Percentiles rank a stretch among this genome's conserved stretches.
Evolutionary conservation across 129 eudicot genomes (phyloP).

Genomic region (Centrapalus pauciflorus): DNA sequence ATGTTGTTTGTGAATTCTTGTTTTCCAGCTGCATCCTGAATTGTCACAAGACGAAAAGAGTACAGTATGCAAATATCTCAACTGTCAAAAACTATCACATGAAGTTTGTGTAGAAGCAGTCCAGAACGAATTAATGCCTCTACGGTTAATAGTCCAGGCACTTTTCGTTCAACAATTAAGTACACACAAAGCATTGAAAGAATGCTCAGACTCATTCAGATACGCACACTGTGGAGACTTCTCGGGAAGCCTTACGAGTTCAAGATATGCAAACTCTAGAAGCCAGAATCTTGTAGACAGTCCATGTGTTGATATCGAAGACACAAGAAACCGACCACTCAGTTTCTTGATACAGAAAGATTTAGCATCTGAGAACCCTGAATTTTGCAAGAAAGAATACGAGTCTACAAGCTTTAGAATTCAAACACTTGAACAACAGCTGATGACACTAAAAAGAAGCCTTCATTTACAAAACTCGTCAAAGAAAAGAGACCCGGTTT

Average conservation of each 20-base stretch:
- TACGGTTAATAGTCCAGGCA: slow-evolving; percentile 83
- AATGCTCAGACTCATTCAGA: slow-evolving; percentile 83
- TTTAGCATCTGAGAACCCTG: slow-evolving; percentile 24
- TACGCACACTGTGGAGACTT: slow-evolving; percentile 55
- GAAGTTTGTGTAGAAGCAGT: slow-evolving; percentile 87
- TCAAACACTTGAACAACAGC: slow-evolving; percentile 76
- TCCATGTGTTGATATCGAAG: slow-evolving; percentile 40
- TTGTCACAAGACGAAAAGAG: slow-evolving; percentile 78
- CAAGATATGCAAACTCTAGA: slow-evolving; percentile 46
- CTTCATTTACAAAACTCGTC: slow-evolving; percentile 53
- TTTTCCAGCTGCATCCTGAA: slow-evolving; percentile 50
- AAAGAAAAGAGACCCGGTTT: slow-evolving; percentile 23
- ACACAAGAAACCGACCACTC: slow-evolving; percentile 37
- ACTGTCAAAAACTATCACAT: slow-evolving; percentile 89
- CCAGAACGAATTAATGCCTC: slow-evolving; percentile 86
- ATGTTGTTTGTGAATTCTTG: neutral
- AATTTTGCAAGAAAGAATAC: slow-evolving; percentile 47
- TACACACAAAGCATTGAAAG: slow-evolving; percentile 78
- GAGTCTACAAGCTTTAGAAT: slow-evolving; percentile 93
- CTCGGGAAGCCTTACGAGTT: slow-evolving; percentile 67
- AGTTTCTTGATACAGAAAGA: slow-evolving; percentile 51
- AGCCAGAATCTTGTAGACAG: slow-evolving; percentile 68
- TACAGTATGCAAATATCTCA: slow-evolving; percentile 67
- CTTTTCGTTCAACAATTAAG: slow-evolving; percentile 80
- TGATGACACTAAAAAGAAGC: slow-evolving; percentile 54